phyloP scores from a whole-genome alignment of 257 asterid species.

The Sherardia arvensis region DNA sequence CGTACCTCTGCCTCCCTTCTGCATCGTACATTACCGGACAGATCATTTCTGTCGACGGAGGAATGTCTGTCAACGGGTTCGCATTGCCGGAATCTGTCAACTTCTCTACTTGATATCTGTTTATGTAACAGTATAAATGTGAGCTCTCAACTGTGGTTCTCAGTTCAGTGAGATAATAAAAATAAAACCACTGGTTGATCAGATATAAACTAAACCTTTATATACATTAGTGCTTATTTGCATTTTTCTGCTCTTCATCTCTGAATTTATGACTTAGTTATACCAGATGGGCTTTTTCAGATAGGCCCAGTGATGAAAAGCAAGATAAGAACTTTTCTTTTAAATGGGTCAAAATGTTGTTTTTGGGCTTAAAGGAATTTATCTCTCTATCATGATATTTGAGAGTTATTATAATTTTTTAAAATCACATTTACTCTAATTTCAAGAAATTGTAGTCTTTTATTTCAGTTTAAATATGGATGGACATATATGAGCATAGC shows the following conservation, averaged over 20 bases:
- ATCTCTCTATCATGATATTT: too few relatives aligned
- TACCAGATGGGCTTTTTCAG: too few relatives aligned
- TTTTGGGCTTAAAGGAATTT: too few relatives aligned
- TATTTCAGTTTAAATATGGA: too few relatives aligned
- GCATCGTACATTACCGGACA: slow-evolving; percentile 84
- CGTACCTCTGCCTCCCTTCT: slow-evolving; percentile 81
- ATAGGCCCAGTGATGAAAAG: too few relatives aligned
- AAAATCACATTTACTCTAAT: too few relatives aligned
- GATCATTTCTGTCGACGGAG: slow-evolving; percentile 76
- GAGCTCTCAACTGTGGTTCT: neutral
- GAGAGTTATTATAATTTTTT: too few relatives aligned
- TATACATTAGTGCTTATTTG: neutral
- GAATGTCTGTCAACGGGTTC: slow-evolving; percentile 67
- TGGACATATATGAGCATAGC: too few relatives aligned
- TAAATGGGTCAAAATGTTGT: too few relatives aligned
- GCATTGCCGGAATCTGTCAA: slow-evolving; percentile 2
- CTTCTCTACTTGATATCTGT: neutral
- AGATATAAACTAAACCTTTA: neutral
- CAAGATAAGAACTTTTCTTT: too few relatives aligned
- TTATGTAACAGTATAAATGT: neutral
- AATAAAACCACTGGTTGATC: neutral
- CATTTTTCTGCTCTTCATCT: neutral
- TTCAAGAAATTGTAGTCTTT: too few relatives aligned
- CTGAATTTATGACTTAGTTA: neutral
- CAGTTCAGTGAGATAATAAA: neutral